Evolutionary conservation across 805 yeast species (phyloP), one percentile per base, ranked within the genome.

Genomic region (Candida pini): DNA sequence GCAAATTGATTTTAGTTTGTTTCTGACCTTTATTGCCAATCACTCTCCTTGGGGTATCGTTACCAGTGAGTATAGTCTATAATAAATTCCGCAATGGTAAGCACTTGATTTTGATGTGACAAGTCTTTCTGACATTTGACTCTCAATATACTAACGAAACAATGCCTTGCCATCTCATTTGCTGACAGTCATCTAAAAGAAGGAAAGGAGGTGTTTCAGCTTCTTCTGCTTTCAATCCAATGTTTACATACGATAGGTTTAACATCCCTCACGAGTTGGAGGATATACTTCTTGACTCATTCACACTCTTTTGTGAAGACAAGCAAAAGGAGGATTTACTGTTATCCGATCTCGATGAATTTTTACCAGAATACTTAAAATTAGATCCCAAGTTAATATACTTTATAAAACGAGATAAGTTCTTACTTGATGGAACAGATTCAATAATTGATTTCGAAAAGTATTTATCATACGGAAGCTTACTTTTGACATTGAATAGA

Each of bases 361-460:
- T 49, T 56, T 52, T 49, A 38, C 40, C 17, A 56, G 56, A 35
- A 21, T 66, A 41, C 47, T 30, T 56, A 31, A 31, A 36, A 12
- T 35, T 55, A 55, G 40, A 68, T 57, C 18, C 38, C 19, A 26
- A 51, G 46, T n/a, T 60, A 54, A 31, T 51, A 34, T 9, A 40
- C 41, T 35, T 56, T 58, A 27, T 66, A 9, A 43, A 53, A 3
- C 31, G 36, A 1, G 47, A 48, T 0, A 58, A 62, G 9, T 40
- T 69, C 17, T 43, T 56, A 1, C 42, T 70, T 9, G 68, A 61
- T 13, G 70, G 65, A 0, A 65, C 73, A 0, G 32, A 37, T 2
- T 47, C 63, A 23, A 50, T 73, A 3, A 61, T 73, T 9, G 78
- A 71, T 45, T 69, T 72, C 40, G 76, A 70, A 29, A 64, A 62